These are phyloP conservation scores for Xerocomus nothofagi DNA, from an alignment of 1,284 basidiomycete genomes.

Conservation along the genomic window DNA sequence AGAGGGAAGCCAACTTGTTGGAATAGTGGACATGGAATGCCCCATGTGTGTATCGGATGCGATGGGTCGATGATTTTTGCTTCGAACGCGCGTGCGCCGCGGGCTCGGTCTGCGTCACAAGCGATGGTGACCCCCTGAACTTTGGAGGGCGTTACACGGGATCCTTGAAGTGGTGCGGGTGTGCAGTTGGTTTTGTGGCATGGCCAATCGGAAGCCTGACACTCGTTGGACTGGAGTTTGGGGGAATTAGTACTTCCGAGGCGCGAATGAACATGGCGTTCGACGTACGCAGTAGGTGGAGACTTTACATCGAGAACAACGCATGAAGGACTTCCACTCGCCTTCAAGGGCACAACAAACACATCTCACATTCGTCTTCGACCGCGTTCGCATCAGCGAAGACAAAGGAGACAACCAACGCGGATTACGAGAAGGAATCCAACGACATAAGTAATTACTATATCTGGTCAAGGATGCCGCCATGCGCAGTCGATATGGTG, in stretches of 20 bases:
- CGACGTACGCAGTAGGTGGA: conserved; percentile 28
- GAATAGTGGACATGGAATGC: conserved; percentile 21
- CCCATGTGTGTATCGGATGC: conserved; percentile 22
- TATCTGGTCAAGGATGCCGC: background rate
- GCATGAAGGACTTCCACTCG: conserved; percentile 24
- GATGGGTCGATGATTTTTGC: conserved; percentile 16
- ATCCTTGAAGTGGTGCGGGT: background rate
- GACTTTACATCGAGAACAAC: conserved; percentile 29
- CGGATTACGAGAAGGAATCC: background rate
- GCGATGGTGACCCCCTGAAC: conserved; percentile 23
- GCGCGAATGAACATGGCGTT: background rate
- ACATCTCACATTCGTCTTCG: conserved; percentile 7
- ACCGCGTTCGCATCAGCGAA: background rate
- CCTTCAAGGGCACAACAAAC: conserved; percentile 14
- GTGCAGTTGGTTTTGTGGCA: conserved; percentile 18
- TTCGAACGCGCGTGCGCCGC: conserved; percentile 25
- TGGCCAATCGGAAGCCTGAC: conserved; percentile 26
- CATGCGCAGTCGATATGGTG: too few species aligned
- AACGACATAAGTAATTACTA: background rate
- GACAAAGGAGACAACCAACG: background rate
- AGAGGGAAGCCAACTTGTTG: conserved; percentile 28
- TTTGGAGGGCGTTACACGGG: background rate
- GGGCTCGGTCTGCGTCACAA: conserved; percentile 25
- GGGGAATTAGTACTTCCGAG: too few species aligned
- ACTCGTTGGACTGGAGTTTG: conserved; percentile 29